Evolutionary conservation across 371 early-diverging fungal species (phyloP), one percentile per base, ranked within the genome.

Genomic region (Mortierella sp.): DNA sequence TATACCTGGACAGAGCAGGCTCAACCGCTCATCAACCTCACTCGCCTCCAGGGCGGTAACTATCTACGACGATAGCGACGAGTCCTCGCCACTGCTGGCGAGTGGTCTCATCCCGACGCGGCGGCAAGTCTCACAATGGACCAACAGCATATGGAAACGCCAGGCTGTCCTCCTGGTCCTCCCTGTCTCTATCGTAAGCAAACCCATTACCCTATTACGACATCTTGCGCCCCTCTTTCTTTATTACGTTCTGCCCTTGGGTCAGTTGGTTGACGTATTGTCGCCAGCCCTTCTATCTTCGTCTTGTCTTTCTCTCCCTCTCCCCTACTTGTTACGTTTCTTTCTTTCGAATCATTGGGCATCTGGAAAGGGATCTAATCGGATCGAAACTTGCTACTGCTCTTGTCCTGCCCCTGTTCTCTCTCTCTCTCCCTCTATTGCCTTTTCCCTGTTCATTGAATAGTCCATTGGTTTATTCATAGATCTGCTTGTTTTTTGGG

Each of bases 111-210:
- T 81, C 71, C 91, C 91, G 10, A 84, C 91, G 42, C 76, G 89
- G 38, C 63, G 83, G 42, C 88, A 86, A 63, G 89, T 91, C 34
- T 83, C 88, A 21, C 84, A 88, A 74, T 91, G 91, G 91, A 90
- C 90, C 14, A 88, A 88, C 80, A 89, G 88, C 26, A 85, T 91
- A 74, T 89, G 88, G 85, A 90, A 89, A 68, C 81, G 90, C 42
- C 84, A 88, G 63, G 54, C 80, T 31, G 84, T 88, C 42, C 82
- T 91, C 28, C 83, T 89, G 13, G 80, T 90, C 48, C 77, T 91
- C 4, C 90, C 90, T n/a, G 90, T 88, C 21, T 74, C 83, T 48
- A 86, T 91, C 55, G 91, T 89, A 88, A 83, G 87, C 63, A 63
- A 55, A 1, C 57, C 13, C 19, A 7, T 9, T 52, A 5, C 26